A percentile compares a stretch with the other conserved stretches of the same genome.
Evolutionary conservation across 148 eudicot genomes (phyloP).

Genomic region (Polygonum aviculare): DNA sequence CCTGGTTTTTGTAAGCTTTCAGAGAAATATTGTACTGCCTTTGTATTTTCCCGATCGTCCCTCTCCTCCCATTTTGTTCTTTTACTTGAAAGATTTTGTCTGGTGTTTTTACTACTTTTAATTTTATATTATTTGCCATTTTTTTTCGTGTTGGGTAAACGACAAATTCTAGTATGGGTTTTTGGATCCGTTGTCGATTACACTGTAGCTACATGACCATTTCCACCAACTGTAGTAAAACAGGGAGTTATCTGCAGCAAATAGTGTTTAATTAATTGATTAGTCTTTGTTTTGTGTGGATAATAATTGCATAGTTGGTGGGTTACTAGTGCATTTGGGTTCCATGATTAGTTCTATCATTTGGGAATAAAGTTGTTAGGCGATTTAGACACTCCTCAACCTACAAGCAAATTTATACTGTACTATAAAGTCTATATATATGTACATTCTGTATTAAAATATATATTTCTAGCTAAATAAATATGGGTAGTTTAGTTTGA

Average conservation of each 20-base stretch:
- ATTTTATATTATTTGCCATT: background rate
- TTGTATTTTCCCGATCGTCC: background rate
- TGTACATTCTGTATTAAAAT: too few species aligned
- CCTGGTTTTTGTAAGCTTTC: background rate
- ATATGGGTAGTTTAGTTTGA: too few species aligned
- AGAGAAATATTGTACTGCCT: too few species aligned
- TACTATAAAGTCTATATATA: too few species aligned
- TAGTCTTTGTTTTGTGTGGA: background rate
- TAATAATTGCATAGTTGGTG: background rate
- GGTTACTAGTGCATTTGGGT: background rate
- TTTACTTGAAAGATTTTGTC: conserved; percentile 2
- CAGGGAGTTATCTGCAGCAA: background rate
- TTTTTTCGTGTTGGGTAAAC: background rate
- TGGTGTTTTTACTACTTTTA: background rate
- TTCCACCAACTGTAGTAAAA: background rate
- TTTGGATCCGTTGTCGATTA: background rate
- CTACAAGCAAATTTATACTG: background rate
- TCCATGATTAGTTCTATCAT: background rate
- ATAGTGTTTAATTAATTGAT: background rate
- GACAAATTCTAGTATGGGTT: background rate
- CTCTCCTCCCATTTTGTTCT: background rate
- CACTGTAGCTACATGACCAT: background rate
- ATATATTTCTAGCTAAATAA: too few species aligned
- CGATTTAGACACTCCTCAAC: background rate
- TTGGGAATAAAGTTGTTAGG: background rate